Percentiles rank a stretch among this genome's conserved stretches.
These are phyloP conservation scores for Nephelium lappaceum DNA, from an alignment of 345 rosid genomes.

Conservation along the genomic window DNA sequence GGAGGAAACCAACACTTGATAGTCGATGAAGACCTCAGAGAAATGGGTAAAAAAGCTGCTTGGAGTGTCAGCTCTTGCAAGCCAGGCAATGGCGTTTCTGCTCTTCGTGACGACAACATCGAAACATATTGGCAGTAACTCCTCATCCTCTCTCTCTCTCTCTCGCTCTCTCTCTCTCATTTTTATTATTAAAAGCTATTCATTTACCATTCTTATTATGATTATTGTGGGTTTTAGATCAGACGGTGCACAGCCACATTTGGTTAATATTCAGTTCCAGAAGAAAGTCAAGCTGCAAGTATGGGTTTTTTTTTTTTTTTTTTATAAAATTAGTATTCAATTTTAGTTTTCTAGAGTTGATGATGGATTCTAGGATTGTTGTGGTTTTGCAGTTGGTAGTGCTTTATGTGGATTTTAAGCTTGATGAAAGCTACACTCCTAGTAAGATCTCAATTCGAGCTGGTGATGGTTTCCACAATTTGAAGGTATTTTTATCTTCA, in stretches of 20 bases:
- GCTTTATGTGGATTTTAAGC: slow-evolving; percentile 87
- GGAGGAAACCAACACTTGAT: slow-evolving; percentile 62
- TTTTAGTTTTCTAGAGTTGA: not conserved
- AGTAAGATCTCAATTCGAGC: slow-evolving; percentile 83
- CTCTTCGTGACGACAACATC: slow-evolving; percentile 86
- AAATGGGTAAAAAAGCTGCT: slow-evolving; percentile 88
- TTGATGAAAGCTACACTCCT: slow-evolving; percentile 90
- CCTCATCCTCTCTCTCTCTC: slow-evolving; percentile 1
- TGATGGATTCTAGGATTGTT: not conserved
- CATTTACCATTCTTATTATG: not conserved
- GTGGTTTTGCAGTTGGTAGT: slow-evolving; percentile 60
- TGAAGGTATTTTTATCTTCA: slow-evolving; percentile 59
- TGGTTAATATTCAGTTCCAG: slow-evolving; percentile 93
- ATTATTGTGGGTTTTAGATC: slow-evolving; percentile 48
- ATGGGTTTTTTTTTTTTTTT: too few species aligned
- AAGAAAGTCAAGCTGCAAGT: slow-evolving; percentile 93
- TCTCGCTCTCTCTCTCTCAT: not conserved
- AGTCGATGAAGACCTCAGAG: slow-evolving; percentile 80
- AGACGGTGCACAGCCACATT: slow-evolving; percentile 93
- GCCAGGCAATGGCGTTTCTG: too few species aligned
- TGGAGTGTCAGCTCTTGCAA: too few species aligned
- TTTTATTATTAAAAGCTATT: not conserved
- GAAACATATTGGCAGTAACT: slow-evolving; percentile 92
- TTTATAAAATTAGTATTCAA: too few species aligned
- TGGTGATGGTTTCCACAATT: slow-evolving; percentile 90